These are phyloP conservation scores for Eimeria necatrix DNA, from an alignment of 169 alveolate genomes.

Conservation along the genomic window DNA sequence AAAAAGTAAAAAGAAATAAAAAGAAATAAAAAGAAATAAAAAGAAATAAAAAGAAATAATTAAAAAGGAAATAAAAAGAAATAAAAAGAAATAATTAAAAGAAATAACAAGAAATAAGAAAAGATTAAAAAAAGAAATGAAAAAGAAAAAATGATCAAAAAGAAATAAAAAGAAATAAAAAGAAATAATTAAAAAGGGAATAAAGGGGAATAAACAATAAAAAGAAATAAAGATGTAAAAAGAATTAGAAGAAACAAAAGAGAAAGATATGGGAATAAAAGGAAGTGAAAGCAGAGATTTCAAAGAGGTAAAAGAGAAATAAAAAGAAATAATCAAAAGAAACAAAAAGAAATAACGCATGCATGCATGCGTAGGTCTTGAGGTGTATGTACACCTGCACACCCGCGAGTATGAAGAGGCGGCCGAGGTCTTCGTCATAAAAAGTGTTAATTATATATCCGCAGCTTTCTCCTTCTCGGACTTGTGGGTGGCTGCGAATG, in stretches of 20 bases:
- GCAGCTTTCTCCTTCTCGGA: conserved; percentile 55
- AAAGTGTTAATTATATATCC: conserved; percentile 40
- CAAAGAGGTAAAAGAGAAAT: background rate
- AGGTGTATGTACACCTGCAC: background rate
- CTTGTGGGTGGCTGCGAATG: conserved; percentile 52
- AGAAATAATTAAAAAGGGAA: background rate
- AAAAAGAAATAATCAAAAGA: background rate
- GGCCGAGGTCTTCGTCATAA: conserved; percentile 13
- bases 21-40: background rate
- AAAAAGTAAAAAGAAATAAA: background rate
- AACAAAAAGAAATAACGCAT: background rate
- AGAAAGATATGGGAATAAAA: background rate
- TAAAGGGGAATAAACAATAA: background rate
- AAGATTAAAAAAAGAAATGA: background rate
- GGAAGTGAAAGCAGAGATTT: background rate
- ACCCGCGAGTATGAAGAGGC: conserved; percentile 65
- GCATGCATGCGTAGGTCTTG: background rate
- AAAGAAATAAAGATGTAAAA: background rate
- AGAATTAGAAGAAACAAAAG: background rate
- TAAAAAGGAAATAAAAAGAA: background rate
- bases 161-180: background rate
- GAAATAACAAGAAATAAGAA: background rate
- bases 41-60: background rate
- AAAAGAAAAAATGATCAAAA: background rate
- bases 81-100: no score